Percentiles rank a stretch among this genome's conserved stretches.
These are phyloP conservation scores for Acanthamoeba sp. DNA, from an alignment of 208 protist species.

Conservation along the genomic window DNA sequence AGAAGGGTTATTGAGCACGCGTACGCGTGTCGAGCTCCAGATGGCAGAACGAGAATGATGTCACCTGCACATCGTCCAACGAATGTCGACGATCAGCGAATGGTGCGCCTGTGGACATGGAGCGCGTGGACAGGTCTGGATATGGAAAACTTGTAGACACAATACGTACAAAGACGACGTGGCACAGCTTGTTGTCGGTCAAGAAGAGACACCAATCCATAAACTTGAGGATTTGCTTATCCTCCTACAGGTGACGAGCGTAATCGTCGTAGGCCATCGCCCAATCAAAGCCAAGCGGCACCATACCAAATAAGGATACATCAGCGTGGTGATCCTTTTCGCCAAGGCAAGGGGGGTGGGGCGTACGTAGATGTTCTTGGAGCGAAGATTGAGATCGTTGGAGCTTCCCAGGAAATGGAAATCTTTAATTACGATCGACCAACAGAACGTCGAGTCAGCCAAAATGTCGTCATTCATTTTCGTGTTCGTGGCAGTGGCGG, in stretches of 20 bases:
- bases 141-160: too few relatives aligned
- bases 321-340: too few relatives aligned
- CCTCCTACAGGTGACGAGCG: slow-evolving; percentile 7
- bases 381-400: slow-evolving; percentile 50
- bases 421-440: not conserved
- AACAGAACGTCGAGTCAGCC: too few relatives aligned
- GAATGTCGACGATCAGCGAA: not conserved
- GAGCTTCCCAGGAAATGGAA: slow-evolving; percentile 66
- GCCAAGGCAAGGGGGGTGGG: not conserved
- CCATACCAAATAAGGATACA: too few relatives aligned
- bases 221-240: slow-evolving; percentile 68
- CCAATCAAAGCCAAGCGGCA: too few relatives aligned
- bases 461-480: too few relatives aligned
- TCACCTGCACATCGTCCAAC: not conserved
- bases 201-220: slow-evolving; percentile 68
- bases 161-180: slow-evolving; percentile 59
- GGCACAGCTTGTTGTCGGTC: slow-evolving; percentile 64
- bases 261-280: not conserved
- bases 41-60: slow-evolving; percentile 59
- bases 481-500: too few relatives aligned
- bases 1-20: not conserved
- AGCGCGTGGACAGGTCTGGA: too few relatives aligned
- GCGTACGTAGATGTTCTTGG: slow-evolving; percentile 43
- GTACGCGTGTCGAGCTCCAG: slow-evolving; percentile 60
- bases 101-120: too few relatives aligned